Evolutionary conservation across 1,284 basidiomycete genomes (phyloP).

Genomic region (Exobasidium rhododendri): DNA sequence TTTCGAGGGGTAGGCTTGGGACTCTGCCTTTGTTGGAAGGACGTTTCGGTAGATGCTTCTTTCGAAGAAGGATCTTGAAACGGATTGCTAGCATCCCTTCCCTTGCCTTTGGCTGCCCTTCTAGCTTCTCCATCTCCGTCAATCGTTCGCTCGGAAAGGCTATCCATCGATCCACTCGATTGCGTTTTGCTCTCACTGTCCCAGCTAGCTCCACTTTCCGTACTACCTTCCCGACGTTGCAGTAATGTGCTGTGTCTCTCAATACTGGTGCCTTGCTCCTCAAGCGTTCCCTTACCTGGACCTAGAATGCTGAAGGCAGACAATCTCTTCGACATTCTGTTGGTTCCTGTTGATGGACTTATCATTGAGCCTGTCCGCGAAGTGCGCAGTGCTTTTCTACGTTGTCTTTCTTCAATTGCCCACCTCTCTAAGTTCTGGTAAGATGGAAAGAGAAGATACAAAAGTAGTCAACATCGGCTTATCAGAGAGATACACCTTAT

Average conservation of each 20-base stretch:
- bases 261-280: neutral
- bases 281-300: neutral
- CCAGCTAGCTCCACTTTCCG: neutral
- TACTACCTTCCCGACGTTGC: neutral
- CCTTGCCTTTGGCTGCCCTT: neutral
- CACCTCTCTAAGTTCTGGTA: constrained; percentile 9
- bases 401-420: constrained; percentile 5
- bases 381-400: constrained; percentile 5
- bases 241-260: neutral
- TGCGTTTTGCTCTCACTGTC: neutral
- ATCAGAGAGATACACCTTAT: neutral
- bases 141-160: neutral
- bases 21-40: neutral
- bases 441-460: too few species aligned
- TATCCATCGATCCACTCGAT: neutral
- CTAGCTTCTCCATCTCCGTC: neutral
- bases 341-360: neutral
- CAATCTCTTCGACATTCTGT: constrained; percentile 1
- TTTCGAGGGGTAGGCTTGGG: constrained; percentile 13
- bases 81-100: neutral
- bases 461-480: neutral
- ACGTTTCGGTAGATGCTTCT: neutral
- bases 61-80: neutral
- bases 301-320: neutral
- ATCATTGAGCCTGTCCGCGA: constrained; percentile 6